These are phyloP conservation scores for Populus hybrid DNA, from an alignment of 441 rosid species.

Conservation along the genomic window DNA sequence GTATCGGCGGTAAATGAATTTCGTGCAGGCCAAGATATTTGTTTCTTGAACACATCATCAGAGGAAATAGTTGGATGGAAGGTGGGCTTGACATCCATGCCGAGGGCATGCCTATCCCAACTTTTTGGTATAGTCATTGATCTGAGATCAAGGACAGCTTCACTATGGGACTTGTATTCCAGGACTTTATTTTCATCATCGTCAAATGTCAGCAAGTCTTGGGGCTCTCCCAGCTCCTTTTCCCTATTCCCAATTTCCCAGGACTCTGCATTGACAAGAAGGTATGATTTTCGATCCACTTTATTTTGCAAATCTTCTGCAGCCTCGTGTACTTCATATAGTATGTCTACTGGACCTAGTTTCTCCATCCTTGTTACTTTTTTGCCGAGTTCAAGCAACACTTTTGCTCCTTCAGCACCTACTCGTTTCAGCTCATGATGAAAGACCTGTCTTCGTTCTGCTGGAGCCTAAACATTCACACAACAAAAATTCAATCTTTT, in stretches of 20 bases:
- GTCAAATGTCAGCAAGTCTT: constrained; percentile 50
- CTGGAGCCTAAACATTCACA: constrained; percentile 62
- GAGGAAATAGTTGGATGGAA: constrained; percentile 22
- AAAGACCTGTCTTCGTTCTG: constrained; percentile 73
- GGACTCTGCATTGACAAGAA: constrained; percentile 76
- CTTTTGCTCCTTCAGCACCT: constrained; percentile 80
- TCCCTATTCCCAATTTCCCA: constrained; percentile 66
- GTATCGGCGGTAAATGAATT: constrained; percentile 35
- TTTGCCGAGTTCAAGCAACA: constrained; percentile 65
- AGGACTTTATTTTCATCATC: constrained; percentile 43
- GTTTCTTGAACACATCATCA: constrained; percentile 32
- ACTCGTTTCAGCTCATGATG: constrained; percentile 67
- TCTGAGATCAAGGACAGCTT: constrained; percentile 68
- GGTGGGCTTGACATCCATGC: constrained; percentile 22
- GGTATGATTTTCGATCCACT: constrained; percentile 68
- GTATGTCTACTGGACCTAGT: constrained; percentile 50
- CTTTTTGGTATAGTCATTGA: constrained; percentile 33
- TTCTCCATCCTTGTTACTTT: constrained; percentile 85
- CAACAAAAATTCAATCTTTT: not conserved
- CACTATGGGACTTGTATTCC: constrained; percentile 63
- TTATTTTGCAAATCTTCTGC: constrained; percentile 77
- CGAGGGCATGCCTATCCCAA: constrained; percentile 34
- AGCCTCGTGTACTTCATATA: constrained; percentile 67
- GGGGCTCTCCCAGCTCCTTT: constrained; percentile 43
- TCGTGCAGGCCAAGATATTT: constrained; percentile 54